Evolutionary conservation across 2,329 filamentous ascomycete species (phyloP).

Genomic region (Hortaea werneckii): DNA sequence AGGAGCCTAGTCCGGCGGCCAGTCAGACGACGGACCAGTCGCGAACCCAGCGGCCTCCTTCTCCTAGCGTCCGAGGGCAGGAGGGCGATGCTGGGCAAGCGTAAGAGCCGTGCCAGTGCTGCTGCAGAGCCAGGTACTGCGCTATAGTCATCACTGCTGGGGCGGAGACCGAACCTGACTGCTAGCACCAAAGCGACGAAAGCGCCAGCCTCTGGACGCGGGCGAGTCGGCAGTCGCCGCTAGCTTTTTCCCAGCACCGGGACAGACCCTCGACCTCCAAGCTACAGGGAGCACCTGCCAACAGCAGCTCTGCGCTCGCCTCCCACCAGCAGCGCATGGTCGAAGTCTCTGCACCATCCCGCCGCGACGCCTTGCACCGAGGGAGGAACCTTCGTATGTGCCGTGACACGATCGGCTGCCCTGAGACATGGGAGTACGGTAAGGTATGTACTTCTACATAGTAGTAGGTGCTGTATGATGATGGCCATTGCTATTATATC

Average conservation of each 20-base stretch:
- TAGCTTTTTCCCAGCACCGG: not conserved
- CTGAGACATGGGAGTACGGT: too few relatives aligned
- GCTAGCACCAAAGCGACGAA: too few relatives aligned
- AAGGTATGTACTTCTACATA: too few relatives aligned
- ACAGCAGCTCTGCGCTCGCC: not conserved
- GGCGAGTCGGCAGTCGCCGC: not conserved
- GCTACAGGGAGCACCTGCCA: not conserved
- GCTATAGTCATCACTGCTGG: too few relatives aligned
- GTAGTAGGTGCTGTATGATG: too few relatives aligned
- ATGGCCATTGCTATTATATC: too few relatives aligned
- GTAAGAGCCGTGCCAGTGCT: not conserved
- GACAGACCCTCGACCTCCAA: not conserved
- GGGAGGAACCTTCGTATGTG: not conserved
- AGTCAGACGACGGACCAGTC: not conserved
- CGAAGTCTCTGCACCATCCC: not conserved
- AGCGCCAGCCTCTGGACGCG: not conserved
- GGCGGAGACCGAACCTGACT: too few relatives aligned
- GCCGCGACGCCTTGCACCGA: not conserved
- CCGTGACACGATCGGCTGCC: too few relatives aligned
- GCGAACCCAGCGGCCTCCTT: not conserved
- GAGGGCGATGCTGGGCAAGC: not conserved
- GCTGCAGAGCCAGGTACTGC: not conserved
- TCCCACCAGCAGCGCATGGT: not conserved
- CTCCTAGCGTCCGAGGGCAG: conserved; percentile 1
- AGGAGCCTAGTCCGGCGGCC: too few relatives aligned